phyloP scores from a whole-genome alignment of 2,329 filamentous ascomycete species.

The Monosporascus sp. region DNA sequence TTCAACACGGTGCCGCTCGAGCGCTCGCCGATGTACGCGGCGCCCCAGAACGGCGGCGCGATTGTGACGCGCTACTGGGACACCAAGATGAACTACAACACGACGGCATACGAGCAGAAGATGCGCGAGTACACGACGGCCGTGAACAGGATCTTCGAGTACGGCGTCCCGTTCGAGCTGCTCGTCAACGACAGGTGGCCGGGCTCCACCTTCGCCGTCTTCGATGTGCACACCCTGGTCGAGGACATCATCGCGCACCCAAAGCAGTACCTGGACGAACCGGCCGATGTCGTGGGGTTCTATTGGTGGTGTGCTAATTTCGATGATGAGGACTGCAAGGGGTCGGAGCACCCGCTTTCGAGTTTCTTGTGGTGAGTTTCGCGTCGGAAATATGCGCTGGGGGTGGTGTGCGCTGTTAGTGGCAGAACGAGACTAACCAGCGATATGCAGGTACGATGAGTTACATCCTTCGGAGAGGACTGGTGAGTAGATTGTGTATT shows the following conservation, averaged over 20 bases:
- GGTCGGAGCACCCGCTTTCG: slow-evolving; percentile 40
- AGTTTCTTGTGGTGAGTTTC: slow-evolving; percentile 60
- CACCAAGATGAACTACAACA: slow-evolving; percentile 41
- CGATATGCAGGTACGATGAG: slow-evolving; percentile 49
- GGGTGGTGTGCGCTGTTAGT: not conserved
- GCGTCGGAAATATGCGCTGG: not conserved
- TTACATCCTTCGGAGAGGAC: slow-evolving; percentile 66
- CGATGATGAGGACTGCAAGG: slow-evolving; percentile 29
- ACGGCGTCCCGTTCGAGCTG: slow-evolving; percentile 43
- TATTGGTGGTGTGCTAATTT: slow-evolving; percentile 45
- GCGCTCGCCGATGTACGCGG: slow-evolving; percentile 60
- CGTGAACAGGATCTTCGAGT: slow-evolving; percentile 45
- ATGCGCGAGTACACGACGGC: slow-evolving; percentile 44
- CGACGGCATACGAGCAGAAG: slow-evolving; percentile 41
- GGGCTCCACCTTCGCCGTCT: slow-evolving; percentile 57
- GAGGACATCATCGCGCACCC: slow-evolving; percentile 61
- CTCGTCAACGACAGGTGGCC: slow-evolving; percentile 43
- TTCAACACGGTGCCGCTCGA: slow-evolving; percentile 65
- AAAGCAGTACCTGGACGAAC: slow-evolving; percentile 53
- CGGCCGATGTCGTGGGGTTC: slow-evolving; percentile 56
- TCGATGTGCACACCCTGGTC: slow-evolving; percentile 62
- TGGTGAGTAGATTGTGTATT: slow-evolving; percentile 35
- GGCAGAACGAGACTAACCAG: not conserved
- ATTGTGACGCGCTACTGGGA: slow-evolving; percentile 40
- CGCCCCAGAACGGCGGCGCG: slow-evolving; percentile 36